Base-by-base conservation (phyloP, 2,329 filamentous ascomycete genomes). In the Aspergillus felis region DNA sequence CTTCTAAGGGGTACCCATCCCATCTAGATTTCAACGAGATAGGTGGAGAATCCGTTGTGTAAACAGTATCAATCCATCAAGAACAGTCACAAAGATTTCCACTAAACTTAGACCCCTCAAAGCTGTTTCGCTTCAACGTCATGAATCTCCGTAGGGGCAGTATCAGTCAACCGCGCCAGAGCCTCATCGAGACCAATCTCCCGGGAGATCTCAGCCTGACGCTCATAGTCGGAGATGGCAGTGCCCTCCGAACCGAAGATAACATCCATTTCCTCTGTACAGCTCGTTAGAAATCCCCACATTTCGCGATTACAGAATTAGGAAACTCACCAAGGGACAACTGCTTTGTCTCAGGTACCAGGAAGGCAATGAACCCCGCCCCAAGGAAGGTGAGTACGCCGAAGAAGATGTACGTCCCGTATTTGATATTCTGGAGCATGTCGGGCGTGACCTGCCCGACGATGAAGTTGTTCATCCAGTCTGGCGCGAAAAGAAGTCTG, bases 401-500 rank as follows among this genome's bases (percentile, higher is more conserved):
- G 57, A 91, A 91, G 14, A 91, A 75, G 55, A 91, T 84, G 58
- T 89, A 91, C 0, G 88, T 90, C 14, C 88, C 88, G 59, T 89
- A 91, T 0, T 78, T 82, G 54, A 90, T 88, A 12, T 74, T 68
- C 2, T 78, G 76, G 1, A 91, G 76, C 82, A 90, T 86, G 57
- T 87, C 83, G 0, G 87, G 87, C 0, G 87, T 89, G 17, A 89
- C 84, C 70, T 88, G 87, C 0, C 87, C 87, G 24, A 90, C 84
- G 57, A 89, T 79, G 66, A 78, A 81, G 58, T 82, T 81, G 66
- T 78, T 83, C 81, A 85, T 85, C 82, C 66, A 68, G 52, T 68
- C 61, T 65, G 25, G 32, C 32, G 14, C 2, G 3, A 24, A 28
- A 38, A 55, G 22, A 48, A 27, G 27, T 50, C 24, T 42, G 24